Evolutionary conservation across 1,284 basidiomycete species (phyloP).

Genomic region (Apiotrichum mycotoxinovorans): DNA sequence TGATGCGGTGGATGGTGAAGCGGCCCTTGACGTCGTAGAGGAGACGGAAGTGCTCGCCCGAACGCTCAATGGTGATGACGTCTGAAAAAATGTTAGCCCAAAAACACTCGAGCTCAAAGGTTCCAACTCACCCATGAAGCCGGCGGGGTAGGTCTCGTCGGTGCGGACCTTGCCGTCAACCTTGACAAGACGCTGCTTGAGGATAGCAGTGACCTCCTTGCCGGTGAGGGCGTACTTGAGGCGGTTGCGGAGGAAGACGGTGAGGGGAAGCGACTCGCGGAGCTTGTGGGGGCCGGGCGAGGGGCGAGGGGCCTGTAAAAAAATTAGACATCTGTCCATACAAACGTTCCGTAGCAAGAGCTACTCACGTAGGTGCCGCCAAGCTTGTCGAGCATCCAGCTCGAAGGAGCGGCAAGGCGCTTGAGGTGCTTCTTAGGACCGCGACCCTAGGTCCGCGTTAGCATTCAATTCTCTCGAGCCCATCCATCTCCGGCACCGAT

Average conservation of each 20-base stretch:
- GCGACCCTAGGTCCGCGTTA: conserved; percentile 63
- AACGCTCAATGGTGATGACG: conserved; percentile 96
- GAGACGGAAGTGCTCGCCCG: conserved; percentile 98
- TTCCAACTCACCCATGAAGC: conserved; percentile 87
- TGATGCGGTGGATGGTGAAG: conserved; percentile 99
- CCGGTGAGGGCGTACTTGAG: conserved; percentile 98
- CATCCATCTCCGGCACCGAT: neutral
- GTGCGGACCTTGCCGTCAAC: conserved; percentile 99
- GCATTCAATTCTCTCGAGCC: neutral
- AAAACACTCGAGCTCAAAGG: too few species aligned
- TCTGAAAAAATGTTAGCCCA: conserved; percentile 56
- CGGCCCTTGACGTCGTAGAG: conserved; percentile 99
- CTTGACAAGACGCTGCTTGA: conserved; percentile 96
- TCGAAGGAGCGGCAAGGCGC: conserved; percentile 92
- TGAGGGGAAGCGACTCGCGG: conserved; percentile 90
- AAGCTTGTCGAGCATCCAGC: conserved; percentile 99
- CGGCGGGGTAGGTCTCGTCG: conserved; percentile 92
- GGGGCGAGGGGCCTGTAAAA: conserved; percentile 70
- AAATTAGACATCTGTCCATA: conserved; percentile 49
- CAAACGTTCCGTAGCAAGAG: conserved; percentile 49
- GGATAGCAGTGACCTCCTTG: conserved; percentile 91
- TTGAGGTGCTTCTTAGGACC: conserved; percentile 99
- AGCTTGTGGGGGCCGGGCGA: conserved; percentile 99
- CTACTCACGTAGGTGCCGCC: conserved; percentile 74
- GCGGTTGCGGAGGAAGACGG: conserved; percentile 96